Percentiles rank a stretch among this genome's conserved stretches.
These are phyloP conservation scores for Mycena chlorophos DNA, from an alignment of 768 basidiomycete species.

Conservation along the genomic window DNA sequence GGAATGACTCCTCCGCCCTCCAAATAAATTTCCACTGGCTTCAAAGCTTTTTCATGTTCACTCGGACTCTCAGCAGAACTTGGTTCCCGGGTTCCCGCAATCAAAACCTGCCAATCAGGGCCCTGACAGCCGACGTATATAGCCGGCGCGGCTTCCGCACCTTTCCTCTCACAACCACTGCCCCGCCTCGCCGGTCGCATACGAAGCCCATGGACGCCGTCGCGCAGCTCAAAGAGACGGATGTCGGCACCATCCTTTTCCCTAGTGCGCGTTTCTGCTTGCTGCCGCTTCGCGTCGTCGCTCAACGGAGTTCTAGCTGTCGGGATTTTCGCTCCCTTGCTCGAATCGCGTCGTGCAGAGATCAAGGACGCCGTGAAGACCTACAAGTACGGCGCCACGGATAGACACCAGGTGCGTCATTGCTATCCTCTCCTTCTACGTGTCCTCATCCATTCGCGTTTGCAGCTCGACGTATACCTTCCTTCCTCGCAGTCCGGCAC, in stretches of 20 bases:
- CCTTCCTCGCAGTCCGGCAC: slow-evolving; percentile 33
- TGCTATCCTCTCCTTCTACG: not conserved
- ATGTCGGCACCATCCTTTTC: slow-evolving; percentile 8
- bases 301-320: slow-evolving; percentile 38
- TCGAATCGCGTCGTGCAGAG: slow-evolving; percentile 46
- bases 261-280: not conserved
- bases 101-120: too few species aligned
- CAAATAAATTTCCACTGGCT: too few species aligned
- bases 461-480: slow-evolving; percentile 69
- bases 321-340: slow-evolving; percentile 47
- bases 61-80: too few species aligned
- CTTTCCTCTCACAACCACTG: too few species aligned
- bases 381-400: slow-evolving; percentile 56
- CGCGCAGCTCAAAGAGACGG: slow-evolving; percentile 7
- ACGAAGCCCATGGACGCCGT: slow-evolving; percentile 15
- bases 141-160: too few species aligned
- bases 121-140: too few species aligned
- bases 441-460: not conserved
- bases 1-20: too few species aligned
- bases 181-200: too few species aligned
- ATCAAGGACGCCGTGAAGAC: slow-evolving; percentile 52
- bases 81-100: too few species aligned
- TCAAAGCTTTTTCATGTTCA: too few species aligned
- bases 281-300: not conserved
- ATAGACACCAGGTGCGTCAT: slow-evolving; percentile 48